Percentiles rank a stretch among this genome's conserved stretches.
These are phyloP conservation scores for Solanum hybrid DNA, from an alignment of 305 asterid genomes.

Conservation along the genomic window DNA sequence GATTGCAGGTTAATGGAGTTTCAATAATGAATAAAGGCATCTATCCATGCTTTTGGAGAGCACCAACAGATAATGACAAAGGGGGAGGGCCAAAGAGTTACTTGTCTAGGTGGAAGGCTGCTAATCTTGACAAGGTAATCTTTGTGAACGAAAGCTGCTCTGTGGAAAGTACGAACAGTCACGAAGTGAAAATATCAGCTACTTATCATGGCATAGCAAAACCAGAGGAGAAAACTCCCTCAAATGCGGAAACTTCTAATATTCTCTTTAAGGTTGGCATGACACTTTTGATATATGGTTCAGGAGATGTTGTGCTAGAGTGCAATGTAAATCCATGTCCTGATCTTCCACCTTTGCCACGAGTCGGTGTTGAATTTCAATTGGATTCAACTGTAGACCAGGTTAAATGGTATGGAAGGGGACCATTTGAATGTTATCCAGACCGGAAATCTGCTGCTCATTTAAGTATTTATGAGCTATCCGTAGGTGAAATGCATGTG, in stretches of 20 bases:
- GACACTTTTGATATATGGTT: slow-evolving; percentile 52
- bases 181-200: slow-evolving; percentile 45
- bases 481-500: slow-evolving; percentile 75
- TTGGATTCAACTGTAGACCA: slow-evolving; percentile 63
- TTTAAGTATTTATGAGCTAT: slow-evolving; percentile 56
- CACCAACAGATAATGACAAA: slow-evolving; percentile 94
- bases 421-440: slow-evolving; percentile 95
- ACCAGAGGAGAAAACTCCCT: slow-evolving; percentile 19
- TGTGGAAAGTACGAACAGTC: slow-evolving; percentile 30
- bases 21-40: slow-evolving; percentile 62
- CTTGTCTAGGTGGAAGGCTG: slow-evolving; percentile 67
- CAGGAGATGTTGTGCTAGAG: slow-evolving; percentile 76
- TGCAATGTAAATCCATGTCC: slow-evolving; percentile 60
- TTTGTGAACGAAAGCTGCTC: slow-evolving; percentile 51
- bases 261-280: slow-evolving; percentile 42
- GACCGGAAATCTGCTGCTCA: slow-evolving; percentile 93
- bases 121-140: slow-evolving; percentile 44
- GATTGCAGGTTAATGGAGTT: slow-evolving; percentile 54
- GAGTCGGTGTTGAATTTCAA: slow-evolving; percentile 82
- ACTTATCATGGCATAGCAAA: slow-evolving; percentile 42
- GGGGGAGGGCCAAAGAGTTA: slow-evolving; percentile 76
- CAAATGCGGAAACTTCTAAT: slow-evolving; percentile 24
- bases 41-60: slow-evolving; percentile 94
- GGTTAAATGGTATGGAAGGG: slow-evolving; percentile 82
- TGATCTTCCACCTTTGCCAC: slow-evolving; percentile 87